Conservation (phyloP, 805 yeast species). For the Yamadazyma philogaea region DNA sequence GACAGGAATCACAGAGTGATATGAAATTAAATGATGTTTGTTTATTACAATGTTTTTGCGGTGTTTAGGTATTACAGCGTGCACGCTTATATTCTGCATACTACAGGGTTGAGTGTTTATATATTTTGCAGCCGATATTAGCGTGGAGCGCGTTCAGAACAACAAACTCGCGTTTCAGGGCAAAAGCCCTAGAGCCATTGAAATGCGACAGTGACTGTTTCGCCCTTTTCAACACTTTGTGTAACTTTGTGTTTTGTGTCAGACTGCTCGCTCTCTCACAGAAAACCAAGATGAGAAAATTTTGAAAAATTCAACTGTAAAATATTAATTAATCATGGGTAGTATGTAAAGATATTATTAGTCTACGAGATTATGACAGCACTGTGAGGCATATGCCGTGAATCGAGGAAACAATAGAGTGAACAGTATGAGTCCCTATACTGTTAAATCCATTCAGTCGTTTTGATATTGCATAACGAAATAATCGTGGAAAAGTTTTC, state of each 20-base stretch:
- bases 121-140: slow-evolving; percentile 7
- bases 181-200: not conserved
- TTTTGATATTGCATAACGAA: too few relatives aligned
- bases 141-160: slow-evolving; percentile 1
- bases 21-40: not conserved
- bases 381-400: too few relatives aligned
- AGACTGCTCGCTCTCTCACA: slow-evolving; percentile 2
- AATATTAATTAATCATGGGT: slow-evolving; percentile 56
- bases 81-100: slow-evolving; percentile 7
- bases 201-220: slow-evolving; percentile 3
- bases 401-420: not conserved
- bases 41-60: slow-evolving; percentile 1
- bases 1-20: not conserved
- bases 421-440: not conserved
- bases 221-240: not conserved
- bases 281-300: slow-evolving; percentile 8
- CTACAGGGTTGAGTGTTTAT: not conserved
- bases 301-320: slow-evolving; percentile 6
- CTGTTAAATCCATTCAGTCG: not conserved
- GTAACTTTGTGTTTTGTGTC: slow-evolving; percentile 5
- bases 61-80: not conserved
- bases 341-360: slow-evolving; percentile 51
- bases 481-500: too few relatives aligned
- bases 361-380: not conserved
- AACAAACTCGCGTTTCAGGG: slow-evolving; percentile 6